phyloP scores from a whole-genome alignment of 2,329 filamentous ascomycete species.

The Aspergillus jensenii region DNA sequence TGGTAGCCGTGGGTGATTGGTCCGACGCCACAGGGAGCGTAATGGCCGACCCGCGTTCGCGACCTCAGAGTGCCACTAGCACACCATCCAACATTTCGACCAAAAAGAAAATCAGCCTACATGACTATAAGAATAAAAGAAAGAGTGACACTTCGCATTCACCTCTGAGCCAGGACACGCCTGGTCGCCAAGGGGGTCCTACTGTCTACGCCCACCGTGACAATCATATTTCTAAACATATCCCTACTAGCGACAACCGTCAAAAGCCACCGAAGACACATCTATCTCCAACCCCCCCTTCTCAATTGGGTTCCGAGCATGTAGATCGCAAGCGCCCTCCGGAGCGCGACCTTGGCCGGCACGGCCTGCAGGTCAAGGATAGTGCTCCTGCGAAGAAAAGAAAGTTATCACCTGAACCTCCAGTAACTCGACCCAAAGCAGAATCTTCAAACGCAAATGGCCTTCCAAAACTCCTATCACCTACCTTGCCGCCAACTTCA shows the following conservation, averaged over 20 bases:
- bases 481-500: constrained; percentile 45
- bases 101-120: constrained; percentile 64
- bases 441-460: constrained; percentile 24
- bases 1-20: constrained; percentile 56
- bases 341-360: constrained; percentile 21
- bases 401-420: constrained; percentile 40
- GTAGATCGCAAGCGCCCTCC: constrained; percentile 29
- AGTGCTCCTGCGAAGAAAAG: constrained; percentile 39
- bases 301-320: constrained; percentile 17
- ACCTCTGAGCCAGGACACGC: constrained; percentile 24
- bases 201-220: constrained; percentile 18
- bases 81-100: constrained; percentile 42
- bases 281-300: constrained; percentile 13
- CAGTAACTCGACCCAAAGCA: constrained; percentile 24
- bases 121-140: constrained; percentile 60
- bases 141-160: constrained; percentile 33
- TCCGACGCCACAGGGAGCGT: constrained; percentile 50
- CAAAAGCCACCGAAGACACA: constrained; percentile 13
- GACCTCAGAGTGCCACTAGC: constrained; percentile 37
- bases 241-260: constrained; percentile 15
- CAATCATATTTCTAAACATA: constrained; percentile 22
- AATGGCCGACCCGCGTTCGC: constrained; percentile 43
- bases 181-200: constrained; percentile 17
- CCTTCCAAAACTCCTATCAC: constrained; percentile 40
- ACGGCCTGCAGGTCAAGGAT: constrained; percentile 19